These are phyloP conservation scores for Stachybotrys chlorohalonatus DNA, from an alignment of 2,329 filamentous ascomycete genomes.

Conservation along the genomic window DNA sequence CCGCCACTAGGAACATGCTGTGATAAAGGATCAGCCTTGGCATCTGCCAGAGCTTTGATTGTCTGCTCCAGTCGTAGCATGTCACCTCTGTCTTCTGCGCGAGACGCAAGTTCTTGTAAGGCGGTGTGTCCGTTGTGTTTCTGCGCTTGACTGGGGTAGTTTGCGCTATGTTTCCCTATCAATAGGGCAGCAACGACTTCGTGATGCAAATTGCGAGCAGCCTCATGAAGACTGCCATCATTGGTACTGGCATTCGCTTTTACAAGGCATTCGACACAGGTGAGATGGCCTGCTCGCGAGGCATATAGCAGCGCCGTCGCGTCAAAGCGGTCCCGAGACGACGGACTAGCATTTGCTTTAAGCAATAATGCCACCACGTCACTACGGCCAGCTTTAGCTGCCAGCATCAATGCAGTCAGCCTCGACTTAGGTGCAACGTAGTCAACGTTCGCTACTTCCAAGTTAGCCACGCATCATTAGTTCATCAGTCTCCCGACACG, in stretches of 20 bases:
- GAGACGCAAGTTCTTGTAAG: constrained; percentile 4
- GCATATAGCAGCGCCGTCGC: background rate
- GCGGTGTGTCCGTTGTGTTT: constrained; percentile 2
- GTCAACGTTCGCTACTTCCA: background rate
- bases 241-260: background rate
- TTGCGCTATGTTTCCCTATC: constrained; percentile 2
- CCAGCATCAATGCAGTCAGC: background rate
- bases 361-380: background rate
- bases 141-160: constrained; percentile 2
- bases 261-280: constrained; percentile 1
- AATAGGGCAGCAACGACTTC: constrained; percentile 2
- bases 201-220: constrained; percentile 5
- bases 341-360: background rate
- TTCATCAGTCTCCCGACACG: background rate
- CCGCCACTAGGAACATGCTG: background rate
- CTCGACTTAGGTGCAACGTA: background rate
- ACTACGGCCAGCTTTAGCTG: background rate
- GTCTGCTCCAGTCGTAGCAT: constrained; percentile 1
- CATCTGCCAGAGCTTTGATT: constrained; percentile 1
- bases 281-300: background rate
- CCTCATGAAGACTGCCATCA: constrained; percentile 6
- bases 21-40: background rate
- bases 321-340: background rate
- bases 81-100: background rate
- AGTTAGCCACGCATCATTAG: background rate